A percentile compares a stretch with the other conserved stretches of the same genome.
These are phyloP conservation scores for Medicago ruthenica DNA, from an alignment of 306 rosid genomes.

Conservation along the genomic window DNA sequence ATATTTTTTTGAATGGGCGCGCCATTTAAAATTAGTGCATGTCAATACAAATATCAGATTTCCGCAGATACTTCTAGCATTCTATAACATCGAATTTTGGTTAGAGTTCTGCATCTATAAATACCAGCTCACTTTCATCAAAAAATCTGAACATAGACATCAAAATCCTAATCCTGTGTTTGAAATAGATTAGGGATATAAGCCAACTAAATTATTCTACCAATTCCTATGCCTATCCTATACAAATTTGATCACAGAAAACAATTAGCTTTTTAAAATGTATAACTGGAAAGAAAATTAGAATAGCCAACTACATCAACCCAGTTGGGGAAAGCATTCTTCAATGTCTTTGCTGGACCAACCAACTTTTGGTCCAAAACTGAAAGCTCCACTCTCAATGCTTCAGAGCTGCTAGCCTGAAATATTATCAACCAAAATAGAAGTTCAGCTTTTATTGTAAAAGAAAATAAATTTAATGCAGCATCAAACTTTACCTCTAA, in stretches of 20 bases:
- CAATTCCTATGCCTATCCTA: conserved; percentile 35
- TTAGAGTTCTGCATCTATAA: conserved; percentile 19
- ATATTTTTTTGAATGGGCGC: too few species aligned
- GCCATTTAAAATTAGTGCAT: neutral
- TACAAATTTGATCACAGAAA: conserved; percentile 38
- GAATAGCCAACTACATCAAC: conserved; percentile 78
- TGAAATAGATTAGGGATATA: neutral
- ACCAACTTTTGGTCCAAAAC: conserved; percentile 84
- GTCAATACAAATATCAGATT: neutral
- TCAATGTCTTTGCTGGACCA: conserved; percentile 69
- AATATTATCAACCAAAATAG: conserved; percentile 19
- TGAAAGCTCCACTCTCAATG: conserved; percentile 74
- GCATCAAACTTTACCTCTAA: conserved; percentile 66
- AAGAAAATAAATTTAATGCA: conserved; percentile 21
- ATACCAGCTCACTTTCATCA: neutral
- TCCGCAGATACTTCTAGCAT: neutral
- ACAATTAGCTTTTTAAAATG: conserved; percentile 41
- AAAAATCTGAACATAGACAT: conserved; percentile 4
- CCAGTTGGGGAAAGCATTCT: conserved; percentile 85
- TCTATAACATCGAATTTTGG: neutral
- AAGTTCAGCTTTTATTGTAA: conserved; percentile 17
- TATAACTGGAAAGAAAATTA: conserved; percentile 74
- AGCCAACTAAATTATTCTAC: conserved; percentile 6
- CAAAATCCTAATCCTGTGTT: neutral
- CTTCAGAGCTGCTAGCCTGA: conserved; percentile 74